Evolutionary conservation across 176 grass and related monocot species (phyloP).

Genomic region (Thinopyrum elongatum): DNA sequence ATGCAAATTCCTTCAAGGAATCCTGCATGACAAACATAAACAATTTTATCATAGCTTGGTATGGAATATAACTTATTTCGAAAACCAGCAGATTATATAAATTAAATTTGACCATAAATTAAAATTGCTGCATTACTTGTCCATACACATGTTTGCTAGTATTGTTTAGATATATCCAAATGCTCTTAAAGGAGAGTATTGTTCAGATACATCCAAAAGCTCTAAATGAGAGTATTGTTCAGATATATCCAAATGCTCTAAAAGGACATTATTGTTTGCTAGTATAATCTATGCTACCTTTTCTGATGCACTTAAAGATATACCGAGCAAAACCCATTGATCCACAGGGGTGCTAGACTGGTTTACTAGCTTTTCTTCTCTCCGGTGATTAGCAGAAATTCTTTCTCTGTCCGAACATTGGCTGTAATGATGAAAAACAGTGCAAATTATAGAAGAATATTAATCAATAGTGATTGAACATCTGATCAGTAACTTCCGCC

Average conservation of each 20-base stretch:
- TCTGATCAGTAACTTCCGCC: neutral
- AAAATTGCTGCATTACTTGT: neutral
- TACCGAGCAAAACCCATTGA: conserved; percentile 36
- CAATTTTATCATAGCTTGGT: neutral
- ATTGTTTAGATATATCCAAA: neutral
- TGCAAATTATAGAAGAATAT: neutral
- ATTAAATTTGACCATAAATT: neutral
- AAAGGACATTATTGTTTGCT: neutral
- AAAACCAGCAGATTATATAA: conserved; percentile 10
- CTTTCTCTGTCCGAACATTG: conserved; percentile 11
- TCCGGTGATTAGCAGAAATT: neutral
- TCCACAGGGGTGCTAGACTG: neutral
- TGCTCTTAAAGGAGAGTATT: neutral
- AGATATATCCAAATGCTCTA: neutral
- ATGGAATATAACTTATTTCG: neutral
- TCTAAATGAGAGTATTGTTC: neutral
- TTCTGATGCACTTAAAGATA: conserved; percentile 31
- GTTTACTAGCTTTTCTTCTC: neutral
- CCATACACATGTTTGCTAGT: neutral
- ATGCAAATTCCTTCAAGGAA: conserved; percentile 30
- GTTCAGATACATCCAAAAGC: neutral
- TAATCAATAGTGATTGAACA: neutral
- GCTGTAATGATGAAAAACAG: conserved; percentile 8
- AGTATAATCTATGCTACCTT: conserved; percentile 32
- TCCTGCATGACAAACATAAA: conserved; percentile 21